Evolutionary conservation across 164 flowering plant genomes (phyloP), one percentile per base, ranked within the genome.

Genomic region (Nymphaea colorata): DNA sequence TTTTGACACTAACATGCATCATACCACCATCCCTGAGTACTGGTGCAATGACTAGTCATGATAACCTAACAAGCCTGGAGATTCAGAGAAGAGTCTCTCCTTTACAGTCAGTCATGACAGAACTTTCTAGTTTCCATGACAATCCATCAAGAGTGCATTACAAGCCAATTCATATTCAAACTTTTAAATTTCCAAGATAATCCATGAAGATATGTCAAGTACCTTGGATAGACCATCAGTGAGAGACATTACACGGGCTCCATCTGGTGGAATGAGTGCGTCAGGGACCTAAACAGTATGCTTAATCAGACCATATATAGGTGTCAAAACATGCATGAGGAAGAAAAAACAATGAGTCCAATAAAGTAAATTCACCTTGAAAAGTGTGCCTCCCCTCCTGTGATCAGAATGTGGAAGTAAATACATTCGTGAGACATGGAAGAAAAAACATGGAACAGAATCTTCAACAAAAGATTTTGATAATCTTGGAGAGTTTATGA

Each of bases 181-280:
- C n/a, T n/a, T n/a, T n/a, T n/a, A n/a, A n/a, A n/a, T n/a, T n/a
- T n/a, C n/a, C n/a, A n/a, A n/a, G n/a, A n/a, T n/a, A n/a, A n/a
- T n/a, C n/a, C n/a, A n/a, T n/a, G n/a, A n/a, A n/a, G n/a, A n/a
- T n/a, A n/a, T n/a, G n/a, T n/a, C n/a, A n/a, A n/a, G n/a, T n/a
- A 94, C 98, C 98, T 94, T 94, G 55, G 96, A 84, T 71, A 86
- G 84, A 66, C 96, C 98, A 84, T 91, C 97, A 66, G 95, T 88
- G 42, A 94, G 93, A 64, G 96, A 91, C 96, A 94, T 94, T 71
- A 94, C 86, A 65, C 97, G 85, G 16, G 96, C 98, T 70, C 98
- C 98, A 68, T 95, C 77, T 66, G 92, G 97, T 53, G 97, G 93
- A 75, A 88, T 94, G 66, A 94, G 89, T 62, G 97, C 83, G 77